Evolutionary conservation across 768 basidiomycete genomes (phyloP).

Genomic region (Pleurotus djamor): DNA sequence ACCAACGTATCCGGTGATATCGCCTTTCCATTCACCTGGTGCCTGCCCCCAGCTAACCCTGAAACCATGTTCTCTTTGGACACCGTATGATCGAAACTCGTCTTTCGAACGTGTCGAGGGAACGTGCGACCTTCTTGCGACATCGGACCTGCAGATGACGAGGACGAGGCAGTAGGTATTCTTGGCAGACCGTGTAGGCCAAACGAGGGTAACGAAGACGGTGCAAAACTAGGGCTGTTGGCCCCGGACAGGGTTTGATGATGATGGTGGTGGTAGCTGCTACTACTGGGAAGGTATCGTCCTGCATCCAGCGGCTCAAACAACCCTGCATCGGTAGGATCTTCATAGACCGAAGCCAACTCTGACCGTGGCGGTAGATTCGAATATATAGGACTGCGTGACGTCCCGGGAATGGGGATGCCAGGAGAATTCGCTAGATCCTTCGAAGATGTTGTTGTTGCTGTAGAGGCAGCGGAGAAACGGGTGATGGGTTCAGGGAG

Average conservation of each 20-base stretch:
- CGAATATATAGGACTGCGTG: constrained; percentile 45
- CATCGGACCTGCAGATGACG: constrained; percentile 26
- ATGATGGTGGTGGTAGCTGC: constrained; percentile 17
- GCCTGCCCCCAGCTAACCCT: constrained; percentile 56
- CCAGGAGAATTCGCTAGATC: constrained; percentile 22
- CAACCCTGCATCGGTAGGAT: constrained; percentile 29
- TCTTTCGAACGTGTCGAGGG: constrained; percentile 88
- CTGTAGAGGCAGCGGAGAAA: too few species aligned
- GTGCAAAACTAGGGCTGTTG: constrained; percentile 51
- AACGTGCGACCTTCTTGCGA: constrained; percentile 51
- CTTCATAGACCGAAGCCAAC: constrained; percentile 46
- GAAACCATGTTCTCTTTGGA: constrained; percentile 59
- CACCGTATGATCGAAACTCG: constrained; percentile 93
- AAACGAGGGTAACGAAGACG: constrained; percentile 73
- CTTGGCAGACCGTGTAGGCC: constrained; percentile 61
- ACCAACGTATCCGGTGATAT: constrained; percentile 59
- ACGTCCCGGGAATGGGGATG: constrained; percentile 40
- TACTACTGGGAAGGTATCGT: constrained; percentile 18
- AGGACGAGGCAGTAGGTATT: constrained; percentile 17
- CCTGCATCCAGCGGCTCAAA: constrained; percentile 29
- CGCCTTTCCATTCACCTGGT: constrained; percentile 81
- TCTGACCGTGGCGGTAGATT: constrained; percentile 32
- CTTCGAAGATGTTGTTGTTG: not conserved
- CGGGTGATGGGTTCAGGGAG: too few species aligned
- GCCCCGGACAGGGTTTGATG: constrained; percentile 36